Evolutionary conservation across 352 stramenopile genomes (phyloP).

Genomic region (Phytophthora foliorum): DNA sequence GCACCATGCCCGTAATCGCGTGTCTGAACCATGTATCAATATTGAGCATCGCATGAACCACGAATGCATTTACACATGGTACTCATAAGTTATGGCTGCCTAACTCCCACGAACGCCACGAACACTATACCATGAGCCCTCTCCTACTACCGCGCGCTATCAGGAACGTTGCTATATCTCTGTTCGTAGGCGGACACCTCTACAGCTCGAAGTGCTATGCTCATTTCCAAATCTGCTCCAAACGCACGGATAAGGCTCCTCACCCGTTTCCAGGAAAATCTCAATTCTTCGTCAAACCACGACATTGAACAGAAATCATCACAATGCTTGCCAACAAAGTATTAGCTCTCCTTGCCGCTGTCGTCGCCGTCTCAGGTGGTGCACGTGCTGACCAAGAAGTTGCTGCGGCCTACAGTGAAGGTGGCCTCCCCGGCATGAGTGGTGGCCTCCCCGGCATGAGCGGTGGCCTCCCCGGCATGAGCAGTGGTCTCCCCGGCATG

Average conservation of each 20-base stretch:
- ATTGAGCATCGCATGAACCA: not conserved
- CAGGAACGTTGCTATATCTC: not conserved
- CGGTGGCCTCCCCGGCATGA: not conserved
- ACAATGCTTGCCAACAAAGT: not conserved
- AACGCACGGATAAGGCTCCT: not conserved
- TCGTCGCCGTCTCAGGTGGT: not conserved
- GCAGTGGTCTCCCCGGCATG: not conserved
- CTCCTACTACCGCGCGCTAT: too few species aligned
- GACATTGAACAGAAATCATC: too few species aligned
- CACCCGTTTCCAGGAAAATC: too few species aligned
- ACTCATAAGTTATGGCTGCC: not conserved
- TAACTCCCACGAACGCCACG: not conserved
- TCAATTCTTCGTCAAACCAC: too few species aligned
- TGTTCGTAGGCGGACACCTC: not conserved
- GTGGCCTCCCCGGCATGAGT: not conserved
- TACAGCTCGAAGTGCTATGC: not conserved
- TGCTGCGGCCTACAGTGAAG: not conserved
- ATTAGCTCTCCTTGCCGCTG: not conserved
- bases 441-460: slow-evolving; percentile 4
- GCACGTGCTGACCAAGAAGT: not conserved
- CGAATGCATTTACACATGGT: not conserved
- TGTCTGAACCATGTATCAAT: not conserved
- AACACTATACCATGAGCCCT: not conserved
- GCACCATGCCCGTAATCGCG: not conserved
- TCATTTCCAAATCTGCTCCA: not conserved